A percentile compares a stretch with the other conserved stretches of the same genome.
Conservation (phyloP, 2,329 filamentous ascomycete species). For the Fusarium denticulatum region DNA sequence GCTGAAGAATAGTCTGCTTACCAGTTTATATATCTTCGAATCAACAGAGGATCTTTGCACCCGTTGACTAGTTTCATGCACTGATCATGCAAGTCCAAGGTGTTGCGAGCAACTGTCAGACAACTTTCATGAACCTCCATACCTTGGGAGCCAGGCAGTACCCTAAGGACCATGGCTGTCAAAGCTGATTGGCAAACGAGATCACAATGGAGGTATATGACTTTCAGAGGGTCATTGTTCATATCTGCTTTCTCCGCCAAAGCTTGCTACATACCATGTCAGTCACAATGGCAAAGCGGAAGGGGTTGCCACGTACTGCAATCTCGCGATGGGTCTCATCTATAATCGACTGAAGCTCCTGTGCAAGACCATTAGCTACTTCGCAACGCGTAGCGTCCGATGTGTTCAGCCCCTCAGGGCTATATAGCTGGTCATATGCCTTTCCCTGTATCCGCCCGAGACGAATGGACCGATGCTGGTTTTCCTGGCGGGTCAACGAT, state of each 20-base stretch:
- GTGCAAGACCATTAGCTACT: neutral
- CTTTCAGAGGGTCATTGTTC: conserved; percentile 38
- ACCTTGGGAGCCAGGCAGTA: conserved; percentile 11
- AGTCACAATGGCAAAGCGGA: neutral
- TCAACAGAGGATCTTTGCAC: conserved; percentile 42
- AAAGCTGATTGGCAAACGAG: conserved; percentile 49
- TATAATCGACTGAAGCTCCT: conserved; percentile 18
- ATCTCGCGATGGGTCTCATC: conserved; percentile 16
- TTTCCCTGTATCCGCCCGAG: conserved; percentile 45
- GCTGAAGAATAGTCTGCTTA: conserved; percentile 8
- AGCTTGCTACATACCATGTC: conserved; percentile 3
- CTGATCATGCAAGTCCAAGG: conserved; percentile 48
- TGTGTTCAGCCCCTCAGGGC: conserved; percentile 21
- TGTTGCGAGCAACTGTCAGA: conserved; percentile 46
- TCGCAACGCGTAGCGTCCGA: neutral
- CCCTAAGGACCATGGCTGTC: conserved; percentile 48
- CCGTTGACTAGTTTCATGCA: conserved; percentile 43
- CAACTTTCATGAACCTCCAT: conserved; percentile 38
- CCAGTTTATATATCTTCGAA: conserved; percentile 52
- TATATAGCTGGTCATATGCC: conserved; percentile 49
- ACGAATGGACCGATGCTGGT: conserved; percentile 30
- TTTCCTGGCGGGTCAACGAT: conserved; percentile 25
- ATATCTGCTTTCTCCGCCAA: neutral
- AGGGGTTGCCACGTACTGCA: neutral
- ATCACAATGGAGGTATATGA: conserved; percentile 47